Conservation (phyloP, 441 rosid genomes). For the Mallotus repandus region DNA sequence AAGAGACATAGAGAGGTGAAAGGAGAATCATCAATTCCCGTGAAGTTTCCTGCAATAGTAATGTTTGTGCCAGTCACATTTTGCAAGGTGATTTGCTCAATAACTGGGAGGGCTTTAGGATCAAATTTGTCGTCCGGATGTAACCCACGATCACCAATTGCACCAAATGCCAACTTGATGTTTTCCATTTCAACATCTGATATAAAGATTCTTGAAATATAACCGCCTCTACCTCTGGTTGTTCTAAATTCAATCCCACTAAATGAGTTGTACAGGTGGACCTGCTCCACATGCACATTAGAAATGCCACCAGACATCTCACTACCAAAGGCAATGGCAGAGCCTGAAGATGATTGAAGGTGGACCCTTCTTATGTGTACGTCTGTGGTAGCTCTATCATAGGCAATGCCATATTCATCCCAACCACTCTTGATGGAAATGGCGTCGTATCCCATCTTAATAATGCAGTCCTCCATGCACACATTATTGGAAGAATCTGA, state of each 20-base stretch:
- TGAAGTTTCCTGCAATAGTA: conserved; percentile 56
- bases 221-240: conserved; percentile 77
- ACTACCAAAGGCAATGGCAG: conserved; percentile 78
- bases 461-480: conserved; percentile 77
- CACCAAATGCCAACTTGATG: conserved; percentile 45
- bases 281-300: conserved; percentile 46
- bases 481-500: conserved; percentile 84
- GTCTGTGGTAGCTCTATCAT: conserved; percentile 53
- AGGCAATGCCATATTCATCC: conserved; percentile 88
- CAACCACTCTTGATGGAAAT: conserved; percentile 87
- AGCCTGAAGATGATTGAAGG: conserved; percentile 64
- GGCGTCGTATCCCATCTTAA: conserved; percentile 69
- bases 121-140: conserved; percentile 79
- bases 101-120: conserved; percentile 57
- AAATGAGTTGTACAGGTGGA: conserved; percentile 43
- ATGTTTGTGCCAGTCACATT: conserved; percentile 57
- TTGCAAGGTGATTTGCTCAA: conserved; percentile 46
- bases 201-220: conserved; percentile 52
- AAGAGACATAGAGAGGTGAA: conserved; percentile 63
- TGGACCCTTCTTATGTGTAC: conserved; percentile 58
- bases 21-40: conserved; percentile 64
- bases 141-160: conserved; percentile 51
- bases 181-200: conserved; percentile 41
- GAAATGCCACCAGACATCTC: conserved; percentile 98
- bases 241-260: conserved; percentile 70